Conservation (phyloP, 495 filamentous ascomycete genomes). For the Darksidea phi region DNA sequence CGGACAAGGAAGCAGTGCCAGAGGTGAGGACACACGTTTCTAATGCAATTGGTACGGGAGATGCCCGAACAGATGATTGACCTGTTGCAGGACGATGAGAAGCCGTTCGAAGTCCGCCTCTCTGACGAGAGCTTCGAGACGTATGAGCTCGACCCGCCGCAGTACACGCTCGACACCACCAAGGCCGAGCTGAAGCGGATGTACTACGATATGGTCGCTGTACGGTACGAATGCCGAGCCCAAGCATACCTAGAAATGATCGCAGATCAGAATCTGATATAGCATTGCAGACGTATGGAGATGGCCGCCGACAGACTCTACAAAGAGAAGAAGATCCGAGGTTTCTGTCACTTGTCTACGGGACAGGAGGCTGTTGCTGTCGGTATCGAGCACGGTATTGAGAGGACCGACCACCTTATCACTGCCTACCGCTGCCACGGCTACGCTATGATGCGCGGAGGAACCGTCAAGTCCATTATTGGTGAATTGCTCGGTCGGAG, state of each 20-base stretch:
- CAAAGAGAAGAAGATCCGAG: conserved; percentile 99
- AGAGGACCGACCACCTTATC: conserved; percentile 87
- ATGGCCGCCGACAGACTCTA: conserved; percentile 97
- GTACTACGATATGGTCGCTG: conserved; percentile 95
- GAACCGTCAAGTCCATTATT: conserved; percentile 86
- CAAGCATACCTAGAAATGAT: neutral
- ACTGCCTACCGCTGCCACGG: conserved; percentile 99
- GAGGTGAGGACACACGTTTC: conserved; percentile 47
- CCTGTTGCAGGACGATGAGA: conserved; percentile 73
- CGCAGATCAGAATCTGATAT: conserved; percentile 10
- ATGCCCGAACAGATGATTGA: conserved; percentile 19
- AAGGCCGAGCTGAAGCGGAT: conserved; percentile 98
- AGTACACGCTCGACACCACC: conserved; percentile 86
- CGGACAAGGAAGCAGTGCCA: conserved; percentile 78
- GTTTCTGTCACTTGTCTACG: conserved; percentile 97
- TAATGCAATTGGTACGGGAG: neutral
- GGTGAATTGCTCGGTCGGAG: conserved; percentile 92
- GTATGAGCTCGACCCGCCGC: conserved; percentile 94
- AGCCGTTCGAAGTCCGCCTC: conserved; percentile 87
- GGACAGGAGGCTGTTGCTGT: conserved; percentile 97
- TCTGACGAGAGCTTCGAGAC: conserved; percentile 99
- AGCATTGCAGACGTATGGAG: conserved; percentile 80
- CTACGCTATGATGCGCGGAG: conserved; percentile 95
- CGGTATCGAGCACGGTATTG: conserved; percentile 95
- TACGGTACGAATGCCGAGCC: conserved; percentile 60